Conservation (phyloP, 73 alveolate species). For the Durusdinium trenchii region DNA sequence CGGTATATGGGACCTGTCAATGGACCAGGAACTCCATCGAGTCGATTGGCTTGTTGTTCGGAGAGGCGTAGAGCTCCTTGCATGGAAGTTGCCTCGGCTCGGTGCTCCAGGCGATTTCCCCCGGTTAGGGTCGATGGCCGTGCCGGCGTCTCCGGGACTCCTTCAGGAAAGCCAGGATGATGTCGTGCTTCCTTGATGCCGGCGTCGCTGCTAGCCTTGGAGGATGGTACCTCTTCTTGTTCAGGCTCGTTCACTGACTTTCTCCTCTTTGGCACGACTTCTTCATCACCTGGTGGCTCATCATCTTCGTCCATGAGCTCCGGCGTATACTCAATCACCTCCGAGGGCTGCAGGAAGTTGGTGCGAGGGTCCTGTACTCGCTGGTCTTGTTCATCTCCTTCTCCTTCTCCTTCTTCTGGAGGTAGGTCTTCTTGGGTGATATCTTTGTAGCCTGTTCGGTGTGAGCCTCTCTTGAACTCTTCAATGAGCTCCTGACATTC, state of each 20-base stretch:
- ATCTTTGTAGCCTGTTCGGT: neutral
- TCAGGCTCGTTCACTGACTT: neutral
- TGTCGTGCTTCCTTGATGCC: too few relatives aligned
- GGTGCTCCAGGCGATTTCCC: too few relatives aligned
- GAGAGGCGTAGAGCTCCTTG: neutral
- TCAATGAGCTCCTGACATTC: neutral
- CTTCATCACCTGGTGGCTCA: neutral
- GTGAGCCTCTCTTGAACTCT: neutral
- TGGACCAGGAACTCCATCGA: neutral
- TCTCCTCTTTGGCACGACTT: neutral
- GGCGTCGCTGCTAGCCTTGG: too few relatives aligned
- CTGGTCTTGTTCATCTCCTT: too few relatives aligned
- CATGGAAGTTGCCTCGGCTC: neutral
- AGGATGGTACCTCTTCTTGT: neutral
- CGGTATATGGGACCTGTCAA: neutral
- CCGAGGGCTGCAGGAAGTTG: neutral
- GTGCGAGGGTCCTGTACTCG: neutral
- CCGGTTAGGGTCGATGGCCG: too few relatives aligned
- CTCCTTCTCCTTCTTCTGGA: neutral
- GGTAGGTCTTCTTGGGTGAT: neutral
- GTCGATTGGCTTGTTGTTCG: too few relatives aligned
- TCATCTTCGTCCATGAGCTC: neutral
- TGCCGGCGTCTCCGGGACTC: too few relatives aligned
- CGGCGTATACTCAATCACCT: too few relatives aligned
- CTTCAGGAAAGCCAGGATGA: too few relatives aligned